Percentiles rank a stretch among this genome's conserved stretches.
These are phyloP conservation scores for Dalbergia cochinchinensis DNA, from an alignment of 306 rosid genomes.

Conservation along the genomic window DNA sequence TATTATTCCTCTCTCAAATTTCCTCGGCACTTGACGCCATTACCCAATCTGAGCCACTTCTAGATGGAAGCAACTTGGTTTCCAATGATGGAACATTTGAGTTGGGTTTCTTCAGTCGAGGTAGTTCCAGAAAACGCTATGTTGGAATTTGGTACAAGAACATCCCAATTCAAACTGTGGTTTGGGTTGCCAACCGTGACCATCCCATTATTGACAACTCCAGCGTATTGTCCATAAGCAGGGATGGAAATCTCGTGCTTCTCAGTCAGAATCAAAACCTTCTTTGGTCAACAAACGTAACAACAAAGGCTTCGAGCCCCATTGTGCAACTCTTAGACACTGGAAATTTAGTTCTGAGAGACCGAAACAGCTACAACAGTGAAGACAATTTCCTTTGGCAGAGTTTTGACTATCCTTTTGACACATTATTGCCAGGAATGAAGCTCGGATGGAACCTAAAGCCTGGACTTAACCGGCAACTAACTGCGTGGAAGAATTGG, in stretches of 20 bases:
- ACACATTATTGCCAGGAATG: conserved; percentile 57
- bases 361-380: conserved; percentile 3
- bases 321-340: conserved; percentile 50
- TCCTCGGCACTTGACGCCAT: background rate
- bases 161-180: background rate
- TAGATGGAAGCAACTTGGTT: conserved; percentile 29
- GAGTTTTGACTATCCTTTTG: conserved; percentile 63
- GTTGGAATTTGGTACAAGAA: conserved; percentile 41
- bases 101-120: conserved; percentile 41
- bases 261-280: conserved; percentile 20
- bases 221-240: conserved; percentile 47
- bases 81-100: conserved; percentile 22
- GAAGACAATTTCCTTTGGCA: conserved; percentile 54
- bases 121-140: conserved; percentile 33
- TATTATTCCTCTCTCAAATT: conserved; percentile 3
- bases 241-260: conserved; percentile 46
- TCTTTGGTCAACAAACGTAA: conserved; percentile 55
- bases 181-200: conserved; percentile 50
- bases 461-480: conserved; percentile 27
- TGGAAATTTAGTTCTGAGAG: conserved; percentile 64
- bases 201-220: conserved; percentile 35
- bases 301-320: conserved; percentile 40
- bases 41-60: conserved; percentile 13
- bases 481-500: conserved; percentile 55
- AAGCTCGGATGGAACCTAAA: conserved; percentile 53